Base-by-base conservation (phyloP, 2,329 filamentous ascomycete genomes). In the Bisporella sp. region DNA sequence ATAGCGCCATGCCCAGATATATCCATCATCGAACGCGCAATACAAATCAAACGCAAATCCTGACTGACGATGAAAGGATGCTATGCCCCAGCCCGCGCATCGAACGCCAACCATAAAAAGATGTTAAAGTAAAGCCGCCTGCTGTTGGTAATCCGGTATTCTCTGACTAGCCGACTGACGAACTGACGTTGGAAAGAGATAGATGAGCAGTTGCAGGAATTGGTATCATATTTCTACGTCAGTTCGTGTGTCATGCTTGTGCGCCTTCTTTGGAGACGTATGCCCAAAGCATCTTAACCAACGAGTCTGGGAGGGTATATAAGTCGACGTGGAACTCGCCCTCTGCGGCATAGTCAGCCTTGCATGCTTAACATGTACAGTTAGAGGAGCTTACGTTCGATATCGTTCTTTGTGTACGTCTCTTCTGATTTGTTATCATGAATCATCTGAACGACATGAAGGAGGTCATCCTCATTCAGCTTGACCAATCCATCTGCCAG, bases 271-370 rank as follows among this genome's bases (percentile, higher is more conserved):
- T 47, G 11, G 33, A 40, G 42, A 81, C 81, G 66, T 93, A 95
- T 54, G 96, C 92, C 92, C 92, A 97, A 53, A 99, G 83, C 82
- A 89, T 90, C 70, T 93, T 95, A 66, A 93, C 86, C 37, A 97
- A 77, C 31, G 74, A 72, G 58, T 97, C 93, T 1, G 93, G 91
- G 57, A 99, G 82, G n/a, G 93, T 97, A 73, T 96, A 97, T 52
- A 99, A 78, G 65, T 99, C 93, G 60, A 99, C 92, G 54, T 96
- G 93, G 73, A 99, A 99, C 72, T 99, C 93, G 64, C 93, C 93
- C 64, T 91, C 90, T 88, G 48, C 41, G 33, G 11, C 35, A n/a
- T 30, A 31, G 35, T 59, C 47, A 58, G 53, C 21, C 21, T 21
- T 21, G 21, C 21, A 21, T 21, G 3, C 21, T 21, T 21, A 21